phyloP scores from a whole-genome alignment of 352 stramenopile genomes.

The Pythium aquatile region DNA sequence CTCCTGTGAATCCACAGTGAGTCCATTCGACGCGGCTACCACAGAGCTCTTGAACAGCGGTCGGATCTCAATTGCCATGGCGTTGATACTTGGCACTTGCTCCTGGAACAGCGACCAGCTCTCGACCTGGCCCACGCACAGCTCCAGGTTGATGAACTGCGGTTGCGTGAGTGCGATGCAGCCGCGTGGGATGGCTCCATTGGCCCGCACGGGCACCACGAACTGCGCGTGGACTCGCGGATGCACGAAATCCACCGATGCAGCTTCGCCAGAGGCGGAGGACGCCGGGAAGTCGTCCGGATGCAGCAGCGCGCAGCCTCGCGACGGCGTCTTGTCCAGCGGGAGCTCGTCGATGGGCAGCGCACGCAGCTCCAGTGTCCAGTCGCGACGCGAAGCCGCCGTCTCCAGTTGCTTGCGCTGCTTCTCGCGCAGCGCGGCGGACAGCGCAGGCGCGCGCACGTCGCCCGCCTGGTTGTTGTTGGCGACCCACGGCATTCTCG shows the following conservation, averaged over 20 bases:
- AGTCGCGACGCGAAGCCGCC: slow-evolving; percentile 23
- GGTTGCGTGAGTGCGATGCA: slow-evolving; percentile 58
- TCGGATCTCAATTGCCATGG: slow-evolving; percentile 69
- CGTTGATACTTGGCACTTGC: slow-evolving; percentile 36
- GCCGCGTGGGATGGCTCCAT: slow-evolving; percentile 41
- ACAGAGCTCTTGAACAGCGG: slow-evolving; percentile 37
- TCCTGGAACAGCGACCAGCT: slow-evolving; percentile 76
- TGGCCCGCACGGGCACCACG: slow-evolving; percentile 49
- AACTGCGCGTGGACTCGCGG: slow-evolving; percentile 77
- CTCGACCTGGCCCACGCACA: slow-evolving; percentile 71
- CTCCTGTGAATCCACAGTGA: slow-evolving; percentile 42
- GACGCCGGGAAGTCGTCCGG: slow-evolving; percentile 53
- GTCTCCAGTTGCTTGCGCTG: slow-evolving; percentile 38
- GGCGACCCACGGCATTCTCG: slow-evolving; percentile 80
- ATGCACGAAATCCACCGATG: slow-evolving; percentile 43
- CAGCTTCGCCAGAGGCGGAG: not conserved
- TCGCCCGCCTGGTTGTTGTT: slow-evolving; percentile 85
- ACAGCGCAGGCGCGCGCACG: slow-evolving; percentile 71
- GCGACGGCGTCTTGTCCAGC: slow-evolving; percentile 24
- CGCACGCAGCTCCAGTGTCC: slow-evolving; percentile 39
- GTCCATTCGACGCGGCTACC: slow-evolving; percentile 8
- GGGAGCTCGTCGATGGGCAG: slow-evolving; percentile 45
- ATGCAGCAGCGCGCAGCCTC: slow-evolving; percentile 62
- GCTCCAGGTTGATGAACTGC: slow-evolving; percentile 80
- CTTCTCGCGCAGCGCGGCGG: slow-evolving; percentile 50